A percentile compares a stretch with the other conserved stretches of the same genome.
Evolutionary conservation across 768 basidiomycete species (phyloP).

Genomic region (Pleurotus citrinopileatus): DNA sequence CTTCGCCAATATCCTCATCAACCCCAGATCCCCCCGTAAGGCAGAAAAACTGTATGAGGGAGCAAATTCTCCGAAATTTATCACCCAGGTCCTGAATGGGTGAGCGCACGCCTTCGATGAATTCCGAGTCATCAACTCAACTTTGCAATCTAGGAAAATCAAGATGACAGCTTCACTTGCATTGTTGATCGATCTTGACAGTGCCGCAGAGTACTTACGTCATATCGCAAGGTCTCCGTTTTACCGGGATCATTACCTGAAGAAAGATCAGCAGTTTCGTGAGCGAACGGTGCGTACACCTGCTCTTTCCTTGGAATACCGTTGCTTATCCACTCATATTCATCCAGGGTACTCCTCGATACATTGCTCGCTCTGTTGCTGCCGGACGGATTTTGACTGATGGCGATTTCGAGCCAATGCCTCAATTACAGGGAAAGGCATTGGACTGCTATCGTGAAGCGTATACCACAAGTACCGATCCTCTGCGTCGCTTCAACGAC

Average conservation of each 20-base stretch:
- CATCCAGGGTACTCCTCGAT: constrained; percentile 2
- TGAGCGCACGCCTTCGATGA: not conserved
- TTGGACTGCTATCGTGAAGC: not conserved
- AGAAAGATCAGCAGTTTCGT: not conserved
- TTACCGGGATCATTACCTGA: too few species aligned
- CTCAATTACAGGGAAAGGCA: not conserved
- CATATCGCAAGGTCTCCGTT: too few species aligned
- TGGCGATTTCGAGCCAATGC: not conserved
- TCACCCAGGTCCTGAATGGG: not conserved
- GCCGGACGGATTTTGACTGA: not conserved
- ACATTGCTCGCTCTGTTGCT: constrained; percentile 11
- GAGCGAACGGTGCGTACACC: not conserved
- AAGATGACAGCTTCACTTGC: not conserved
- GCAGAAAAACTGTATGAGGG: not conserved
- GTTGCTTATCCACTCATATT: too few species aligned
- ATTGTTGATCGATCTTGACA: not conserved
- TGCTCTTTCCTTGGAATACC: too few species aligned
- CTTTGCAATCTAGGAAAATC: not conserved
- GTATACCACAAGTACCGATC: not conserved
- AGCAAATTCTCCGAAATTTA: not conserved
- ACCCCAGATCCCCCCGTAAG: not conserved
- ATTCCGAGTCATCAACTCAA: not conserved
- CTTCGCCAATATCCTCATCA: not conserved
- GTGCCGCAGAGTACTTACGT: too few species aligned
- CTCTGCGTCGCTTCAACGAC: not conserved